These are phyloP conservation scores for Yamadazyma dushanensis DNA, from an alignment of 1,139 yeast species.

Conservation along the genomic window DNA sequence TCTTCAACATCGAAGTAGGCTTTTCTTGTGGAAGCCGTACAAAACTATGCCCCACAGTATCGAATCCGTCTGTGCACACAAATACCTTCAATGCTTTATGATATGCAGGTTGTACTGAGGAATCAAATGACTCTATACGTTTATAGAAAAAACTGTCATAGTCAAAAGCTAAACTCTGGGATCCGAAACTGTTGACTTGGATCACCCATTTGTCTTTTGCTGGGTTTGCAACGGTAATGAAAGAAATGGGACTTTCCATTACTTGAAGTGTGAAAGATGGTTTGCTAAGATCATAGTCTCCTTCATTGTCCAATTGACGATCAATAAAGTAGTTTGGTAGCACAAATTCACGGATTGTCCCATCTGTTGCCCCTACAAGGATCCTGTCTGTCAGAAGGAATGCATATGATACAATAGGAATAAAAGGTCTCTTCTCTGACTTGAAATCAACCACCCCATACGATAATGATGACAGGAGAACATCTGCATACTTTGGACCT, in stretches of 20 bases:
- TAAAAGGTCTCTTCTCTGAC: conserved; percentile 11
- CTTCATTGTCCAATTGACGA: conserved; percentile 5
- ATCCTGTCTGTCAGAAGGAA: conserved; percentile 52
- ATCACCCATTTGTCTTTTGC: conserved; percentile 28
- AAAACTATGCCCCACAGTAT: conserved; percentile 29
- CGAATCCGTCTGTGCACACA: conserved; percentile 28
- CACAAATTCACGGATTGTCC: conserved; percentile 65
- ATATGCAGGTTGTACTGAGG: conserved; percentile 27
- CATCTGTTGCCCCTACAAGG: conserved; percentile 65
- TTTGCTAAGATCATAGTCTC: conserved; percentile 15
- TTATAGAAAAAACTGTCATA: conserved; percentile 39
- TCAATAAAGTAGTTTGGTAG: conserved; percentile 20
- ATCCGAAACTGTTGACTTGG: conserved; percentile 50
- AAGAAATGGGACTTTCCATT: conserved; percentile 51
- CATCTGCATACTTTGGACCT: conserved; percentile 21
- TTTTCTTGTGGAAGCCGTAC: conserved; percentile 39
- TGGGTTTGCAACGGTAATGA: conserved; percentile 39
- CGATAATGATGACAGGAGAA: conserved; percentile 28
- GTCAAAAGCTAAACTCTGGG: conserved; percentile 43
- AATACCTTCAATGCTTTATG: conserved; percentile 28
- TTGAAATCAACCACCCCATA: conserved; percentile 23
- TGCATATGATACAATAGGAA: conserved; percentile 53
- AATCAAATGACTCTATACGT: conserved; percentile 25
- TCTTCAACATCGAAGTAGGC: conserved; percentile 28
- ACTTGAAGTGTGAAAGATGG: conserved; percentile 55